Evolutionary conservation across 768 basidiomycete species (phyloP).

Genomic region (Russula compacta): DNA sequence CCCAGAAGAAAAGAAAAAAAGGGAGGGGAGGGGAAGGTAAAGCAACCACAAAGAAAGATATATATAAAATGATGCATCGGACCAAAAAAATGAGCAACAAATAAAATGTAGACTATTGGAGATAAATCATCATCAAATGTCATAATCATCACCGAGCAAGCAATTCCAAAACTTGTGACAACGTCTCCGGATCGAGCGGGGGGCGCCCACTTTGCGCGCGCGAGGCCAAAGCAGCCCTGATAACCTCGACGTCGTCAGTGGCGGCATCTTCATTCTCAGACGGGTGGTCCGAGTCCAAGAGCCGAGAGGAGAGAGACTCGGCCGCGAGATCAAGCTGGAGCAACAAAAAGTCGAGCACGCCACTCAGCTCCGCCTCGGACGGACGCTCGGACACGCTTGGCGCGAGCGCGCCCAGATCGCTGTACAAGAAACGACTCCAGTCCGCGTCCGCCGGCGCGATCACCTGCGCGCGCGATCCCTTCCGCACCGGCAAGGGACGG

Average conservation of each 20-base stretch:
- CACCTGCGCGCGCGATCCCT: constrained; percentile 16
- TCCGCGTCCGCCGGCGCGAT: constrained; percentile 20
- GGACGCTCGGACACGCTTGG: constrained; percentile 63
- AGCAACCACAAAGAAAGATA: not conserved
- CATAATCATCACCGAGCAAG: constrained; percentile 2
- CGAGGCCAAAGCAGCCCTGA: constrained; percentile 1
- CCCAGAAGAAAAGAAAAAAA: not conserved
- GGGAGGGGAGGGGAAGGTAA: not conserved
- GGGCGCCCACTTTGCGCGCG: constrained; percentile 6
- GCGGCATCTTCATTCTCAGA: not conserved
- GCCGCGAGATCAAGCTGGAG: constrained; percentile 66
- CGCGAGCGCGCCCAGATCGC: constrained; percentile 47
- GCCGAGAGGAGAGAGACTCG: constrained; percentile 5
- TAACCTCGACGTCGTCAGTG: not conserved
- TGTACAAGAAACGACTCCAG: constrained; percentile 4
- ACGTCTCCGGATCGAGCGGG: constrained; percentile 9
- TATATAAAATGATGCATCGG: constrained; percentile 7
- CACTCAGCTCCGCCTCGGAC: constrained; percentile 61
- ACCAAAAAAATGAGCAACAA: not conserved
- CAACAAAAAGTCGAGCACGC: constrained; percentile 68
- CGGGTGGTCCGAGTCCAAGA: not conserved
- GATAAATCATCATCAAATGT: not conserved
- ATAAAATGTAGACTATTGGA: not conserved
- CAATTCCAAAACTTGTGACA: constrained; percentile 15
- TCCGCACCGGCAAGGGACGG: constrained; percentile 16